Conservation (phyloP, 2,329 filamentous ascomycete species). For the Talaromyces rugulosus region DNA sequence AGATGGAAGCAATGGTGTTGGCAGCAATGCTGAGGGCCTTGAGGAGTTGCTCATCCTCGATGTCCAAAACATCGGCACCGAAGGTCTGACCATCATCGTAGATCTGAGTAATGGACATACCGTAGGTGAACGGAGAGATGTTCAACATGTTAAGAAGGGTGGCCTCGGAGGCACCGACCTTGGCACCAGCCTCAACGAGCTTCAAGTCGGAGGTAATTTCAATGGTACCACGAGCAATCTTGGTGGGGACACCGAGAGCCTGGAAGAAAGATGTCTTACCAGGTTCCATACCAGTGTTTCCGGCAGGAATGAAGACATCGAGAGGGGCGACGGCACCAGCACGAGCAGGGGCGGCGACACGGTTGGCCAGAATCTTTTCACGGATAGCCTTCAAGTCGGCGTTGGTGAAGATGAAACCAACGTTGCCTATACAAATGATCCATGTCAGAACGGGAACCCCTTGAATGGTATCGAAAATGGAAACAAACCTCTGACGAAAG, state of each 20-base stretch:
- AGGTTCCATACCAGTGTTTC: slow-evolving; percentile 99
- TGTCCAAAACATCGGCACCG: slow-evolving; percentile 79
- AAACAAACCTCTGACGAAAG: slow-evolving; percentile 72
- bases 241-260: slow-evolving; percentile 99
- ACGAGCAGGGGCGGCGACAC: slow-evolving; percentile 95
- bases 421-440: slow-evolving; percentile 59
- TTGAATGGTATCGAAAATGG: not conserved
- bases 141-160: slow-evolving; percentile 99
- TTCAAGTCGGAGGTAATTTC: slow-evolving; percentile 98
- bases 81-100: slow-evolving; percentile 98
- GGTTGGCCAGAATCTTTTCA: slow-evolving; percentile 93
- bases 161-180: slow-evolving; percentile 98
- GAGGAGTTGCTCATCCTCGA: slow-evolving; percentile 91
- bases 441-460: not conserved
- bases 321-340: slow-evolving; percentile 90
- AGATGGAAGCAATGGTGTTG: slow-evolving; percentile 81
- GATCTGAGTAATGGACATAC: slow-evolving; percentile 93
- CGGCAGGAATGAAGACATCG: slow-evolving; percentile 93
- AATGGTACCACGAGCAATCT: slow-evolving; percentile 99
- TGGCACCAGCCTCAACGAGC: slow-evolving; percentile 86
- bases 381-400: slow-evolving; percentile 84
- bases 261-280: slow-evolving; percentile 99
- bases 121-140: slow-evolving; percentile 99
- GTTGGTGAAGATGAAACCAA: slow-evolving; percentile 99
- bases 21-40: slow-evolving; percentile 76